Base-by-base conservation (phyloP, 129 eudicot genomes). In the Pittosporum tobira region DNA sequence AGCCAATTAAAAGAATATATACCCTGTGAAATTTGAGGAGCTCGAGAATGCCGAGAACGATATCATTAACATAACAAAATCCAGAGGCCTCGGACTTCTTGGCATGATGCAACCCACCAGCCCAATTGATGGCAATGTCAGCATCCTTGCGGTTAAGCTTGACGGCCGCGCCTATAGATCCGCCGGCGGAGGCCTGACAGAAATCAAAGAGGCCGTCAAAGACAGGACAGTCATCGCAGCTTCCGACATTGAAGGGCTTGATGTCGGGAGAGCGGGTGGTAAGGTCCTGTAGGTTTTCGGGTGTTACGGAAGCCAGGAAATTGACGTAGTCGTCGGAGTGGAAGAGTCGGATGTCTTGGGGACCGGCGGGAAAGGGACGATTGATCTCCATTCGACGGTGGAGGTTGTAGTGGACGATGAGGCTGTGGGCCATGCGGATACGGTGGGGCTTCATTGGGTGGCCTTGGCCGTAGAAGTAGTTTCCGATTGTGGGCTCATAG, bases 391-490 rank as follows among this genome's bases (percentile, higher is more conserved):
- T 81, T 1, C 72, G 75, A 4, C 91, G 94, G 85, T 88, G 85
- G 55, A 88, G 94, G 10, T 70, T 34, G 77, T 88, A 88, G 65
- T 85, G 81, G 14, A 88, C 73, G 57, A 88, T 75, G 51, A 89
- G 93, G 66, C 75, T 79, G 82, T 89, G 97, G 22, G 97, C 84
- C 91, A 89, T 85, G 12, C 95, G 88, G 61, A 89, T 85, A 2
- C 95, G 83, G 79, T 89, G 95, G 38, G 97, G 97, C 48, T 89
- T 89, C 97, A 89, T 89, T 0, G 93, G 97, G 75, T 89, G 97
- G 63, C 95, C 95, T 66, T 89, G 93, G 37, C 97, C 97, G 74
- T 89, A 89, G 67, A 85, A 89, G 73, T 82, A 89, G 65, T 85
- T 81, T 53, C 97, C 93, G 75, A 89, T 80, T 44, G 91, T 53